A percentile compares a stretch with the other conserved stretches of the same genome.
phyloP scores from a whole-genome alignment of 352 stramenopile species.

The Pythium biforme region DNA sequence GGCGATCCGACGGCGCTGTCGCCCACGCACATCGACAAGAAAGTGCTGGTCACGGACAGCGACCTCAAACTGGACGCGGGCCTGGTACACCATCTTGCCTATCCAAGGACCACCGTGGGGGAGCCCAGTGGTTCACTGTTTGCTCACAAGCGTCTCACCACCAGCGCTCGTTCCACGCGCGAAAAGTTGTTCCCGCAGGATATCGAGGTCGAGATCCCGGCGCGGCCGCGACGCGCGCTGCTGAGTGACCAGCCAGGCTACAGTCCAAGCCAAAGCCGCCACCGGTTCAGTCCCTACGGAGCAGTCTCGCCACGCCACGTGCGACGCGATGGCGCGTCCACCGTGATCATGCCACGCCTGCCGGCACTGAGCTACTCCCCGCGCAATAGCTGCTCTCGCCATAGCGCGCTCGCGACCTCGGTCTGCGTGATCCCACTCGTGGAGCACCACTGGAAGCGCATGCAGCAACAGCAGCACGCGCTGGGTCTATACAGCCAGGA shows the following conservation, averaged over 20 bases:
- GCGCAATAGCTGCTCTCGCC: not conserved
- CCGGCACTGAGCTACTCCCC: not conserved
- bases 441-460: not conserved
- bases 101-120: no score
- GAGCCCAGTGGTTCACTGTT: no score
- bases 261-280: not conserved
- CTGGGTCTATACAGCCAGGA: not conserved
- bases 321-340: not conserved
- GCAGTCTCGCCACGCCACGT: not conserved
- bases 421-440: not conserved
- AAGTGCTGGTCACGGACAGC: slow-evolving; percentile 46
- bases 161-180: not conserved
- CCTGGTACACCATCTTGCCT: no score
- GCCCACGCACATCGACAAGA: slow-evolving; percentile 40
- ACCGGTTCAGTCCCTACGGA: not conserved
- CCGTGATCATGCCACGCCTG: not conserved
- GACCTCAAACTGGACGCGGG: slow-evolving; percentile 28
- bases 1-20: slow-evolving; percentile 29
- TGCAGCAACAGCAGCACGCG: not conserved
- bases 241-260: not conserved
- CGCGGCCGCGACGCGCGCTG: not conserved
- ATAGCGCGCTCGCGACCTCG: not conserved
- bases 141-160: no score
- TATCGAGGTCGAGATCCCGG: not conserved
- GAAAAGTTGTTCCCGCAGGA: not conserved